Evolutionary conservation across 306 rosid species (phyloP).

Genomic region (Fragaria nilgerrensis): DNA sequence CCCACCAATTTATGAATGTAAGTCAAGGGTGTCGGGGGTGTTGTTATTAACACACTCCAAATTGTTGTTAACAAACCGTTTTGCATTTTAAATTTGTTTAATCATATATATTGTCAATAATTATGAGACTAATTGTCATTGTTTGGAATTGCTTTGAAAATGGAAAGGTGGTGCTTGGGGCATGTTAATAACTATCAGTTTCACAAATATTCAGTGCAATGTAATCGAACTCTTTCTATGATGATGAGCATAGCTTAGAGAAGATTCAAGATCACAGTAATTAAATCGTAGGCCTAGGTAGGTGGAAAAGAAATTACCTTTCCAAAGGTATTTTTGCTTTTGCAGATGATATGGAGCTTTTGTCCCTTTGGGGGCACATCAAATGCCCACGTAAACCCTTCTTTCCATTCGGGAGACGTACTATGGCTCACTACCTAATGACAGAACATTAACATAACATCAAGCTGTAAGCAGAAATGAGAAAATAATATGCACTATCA

Average conservation of each 20-base stretch:
- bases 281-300: constrained; percentile 16
- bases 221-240: not conserved
- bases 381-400: constrained; percentile 97
- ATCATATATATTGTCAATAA: not conserved
- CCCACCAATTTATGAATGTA: not conserved
- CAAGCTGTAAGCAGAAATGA: not conserved
- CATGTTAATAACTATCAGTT: not conserved
- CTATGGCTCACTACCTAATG: constrained; percentile 79
- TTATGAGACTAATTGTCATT: not conserved
- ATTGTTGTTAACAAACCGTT: not conserved
- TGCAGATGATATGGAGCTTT: constrained; percentile 86
- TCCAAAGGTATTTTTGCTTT: constrained; percentile 97
- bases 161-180: not conserved
- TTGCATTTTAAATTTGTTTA: not conserved
- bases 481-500: constrained; percentile 12
- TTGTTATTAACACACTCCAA: not conserved
- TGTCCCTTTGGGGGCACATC: constrained; percentile 99
- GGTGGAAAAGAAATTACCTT: constrained; percentile 62
- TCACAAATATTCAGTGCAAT: not conserved
- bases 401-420: constrained; percentile 94
- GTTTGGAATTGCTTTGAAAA: not conserved
- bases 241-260: not conserved
- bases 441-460: not conserved
- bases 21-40: not conserved
- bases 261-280: not conserved